Conservation (phyloP, 2,329 filamentous ascomycete species). For the Cladobotryum mycophilum region DNA sequence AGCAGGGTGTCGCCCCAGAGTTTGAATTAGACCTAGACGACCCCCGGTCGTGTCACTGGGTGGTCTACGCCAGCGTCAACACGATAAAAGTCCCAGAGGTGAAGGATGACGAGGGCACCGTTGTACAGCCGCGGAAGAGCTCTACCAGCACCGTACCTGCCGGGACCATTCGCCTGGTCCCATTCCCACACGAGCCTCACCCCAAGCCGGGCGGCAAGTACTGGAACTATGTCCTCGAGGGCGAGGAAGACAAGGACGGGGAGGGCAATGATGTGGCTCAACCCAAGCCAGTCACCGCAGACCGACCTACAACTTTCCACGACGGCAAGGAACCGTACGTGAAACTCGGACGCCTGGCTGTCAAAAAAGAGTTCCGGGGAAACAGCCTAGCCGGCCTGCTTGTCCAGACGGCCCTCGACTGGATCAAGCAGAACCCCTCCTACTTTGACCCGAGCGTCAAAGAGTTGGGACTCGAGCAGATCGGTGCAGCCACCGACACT, state of each 20-base stretch:
- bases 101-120: slow-evolving; percentile 36
- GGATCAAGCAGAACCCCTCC: slow-evolving; percentile 55
- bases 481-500: slow-evolving; percentile 32
- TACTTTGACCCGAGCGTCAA: slow-evolving; percentile 46
- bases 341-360: slow-evolving; percentile 73
- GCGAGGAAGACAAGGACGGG: slow-evolving; percentile 11
- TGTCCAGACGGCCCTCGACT: slow-evolving; percentile 61
- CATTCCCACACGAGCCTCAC: slow-evolving; percentile 68
- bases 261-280: slow-evolving; percentile 3
- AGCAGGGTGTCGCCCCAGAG: slow-evolving; percentile 53
- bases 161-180: slow-evolving; percentile 73
- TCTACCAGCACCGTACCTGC: slow-evolving; percentile 47
- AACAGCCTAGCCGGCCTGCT: slow-evolving; percentile 59
- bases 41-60: slow-evolving; percentile 74
- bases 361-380: slow-evolving; percentile 59
- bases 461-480: slow-evolving; percentile 37
- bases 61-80: slow-evolving; percentile 66
- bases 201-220: slow-evolving; percentile 46
- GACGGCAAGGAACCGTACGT: slow-evolving; percentile 68
- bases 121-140: slow-evolving; percentile 37
- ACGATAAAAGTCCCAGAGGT: slow-evolving; percentile 37
- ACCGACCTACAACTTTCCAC: slow-evolving; percentile 46
- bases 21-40: slow-evolving; percentile 81
- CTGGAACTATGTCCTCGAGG: slow-evolving; percentile 36
- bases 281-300: slow-evolving; percentile 21